Percentiles rank a stretch among this genome's conserved stretches.
These are phyloP conservation scores for Polytrichum commune DNA, from an alignment of 225 moss, liverwort and hornwort species.

Conservation along the genomic window DNA sequence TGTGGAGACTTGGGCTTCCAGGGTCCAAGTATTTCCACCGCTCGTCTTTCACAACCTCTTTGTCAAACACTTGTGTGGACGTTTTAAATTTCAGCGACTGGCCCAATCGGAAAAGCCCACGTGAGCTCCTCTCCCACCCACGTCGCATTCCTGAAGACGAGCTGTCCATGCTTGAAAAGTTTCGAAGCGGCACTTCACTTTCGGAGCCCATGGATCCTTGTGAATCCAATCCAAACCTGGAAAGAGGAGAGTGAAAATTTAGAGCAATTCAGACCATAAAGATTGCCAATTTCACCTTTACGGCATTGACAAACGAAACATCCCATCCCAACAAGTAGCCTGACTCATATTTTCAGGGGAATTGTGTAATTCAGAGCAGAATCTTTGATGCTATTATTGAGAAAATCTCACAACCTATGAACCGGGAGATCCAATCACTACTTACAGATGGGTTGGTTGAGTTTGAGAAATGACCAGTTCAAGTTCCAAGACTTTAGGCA, in stretches of 20 bases:
- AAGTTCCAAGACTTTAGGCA: too few relatives aligned
- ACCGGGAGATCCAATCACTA: too few relatives aligned
- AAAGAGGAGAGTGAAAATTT: background rate
- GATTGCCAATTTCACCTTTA: too few relatives aligned
- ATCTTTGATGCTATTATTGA: too few relatives aligned
- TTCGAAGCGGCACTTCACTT: constrained; percentile 22
- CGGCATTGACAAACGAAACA: too few relatives aligned
- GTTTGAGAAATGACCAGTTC: too few relatives aligned
- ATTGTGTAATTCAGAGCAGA: too few relatives aligned
- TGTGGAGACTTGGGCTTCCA: constrained; percentile 38
- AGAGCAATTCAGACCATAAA: too few relatives aligned
- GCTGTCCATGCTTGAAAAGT: constrained; percentile 22
- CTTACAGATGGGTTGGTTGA: too few relatives aligned
- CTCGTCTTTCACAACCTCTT: constrained; percentile 28
- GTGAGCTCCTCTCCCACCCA: constrained; percentile 66
- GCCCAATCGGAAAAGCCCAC: constrained; percentile 60
- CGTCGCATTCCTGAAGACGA: constrained; percentile 31
- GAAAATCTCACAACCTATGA: too few relatives aligned
- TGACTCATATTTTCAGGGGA: too few relatives aligned
- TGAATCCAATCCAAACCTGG: constrained; percentile 29
- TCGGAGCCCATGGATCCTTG: constrained; percentile 37
- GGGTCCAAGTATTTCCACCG: constrained; percentile 57
- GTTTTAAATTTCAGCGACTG: constrained; percentile 51
- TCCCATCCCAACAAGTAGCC: too few relatives aligned
- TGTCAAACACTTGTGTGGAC: constrained; percentile 43